Percentiles rank a stretch among this genome's conserved stretches.
Conservation (phyloP, 305 asterid genomes). For the Fraxinus nigra region DNA sequence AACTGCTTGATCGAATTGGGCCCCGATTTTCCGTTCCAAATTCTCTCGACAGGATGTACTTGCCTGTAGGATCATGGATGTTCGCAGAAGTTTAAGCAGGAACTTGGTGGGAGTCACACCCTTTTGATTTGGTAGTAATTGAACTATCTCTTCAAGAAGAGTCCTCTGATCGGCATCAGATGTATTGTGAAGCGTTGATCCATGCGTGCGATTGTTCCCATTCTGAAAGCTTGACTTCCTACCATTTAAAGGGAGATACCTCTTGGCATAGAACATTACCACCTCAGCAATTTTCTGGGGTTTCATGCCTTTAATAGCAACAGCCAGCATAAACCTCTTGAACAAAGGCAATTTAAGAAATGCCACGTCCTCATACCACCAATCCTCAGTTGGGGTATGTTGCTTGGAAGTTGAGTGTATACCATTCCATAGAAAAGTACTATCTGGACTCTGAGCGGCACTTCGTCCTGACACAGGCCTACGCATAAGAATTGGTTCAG, state of each 20-base stretch:
- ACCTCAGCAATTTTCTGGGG: constrained; percentile 27
- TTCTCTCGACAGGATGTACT: constrained; percentile 29
- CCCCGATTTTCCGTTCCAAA: constrained; percentile 44
- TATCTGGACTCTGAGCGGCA: constrained; percentile 15
- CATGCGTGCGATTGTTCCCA: not conserved
- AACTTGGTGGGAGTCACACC: constrained; percentile 35
- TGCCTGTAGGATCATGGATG: constrained; percentile 37
- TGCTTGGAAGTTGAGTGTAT: constrained; percentile 27
- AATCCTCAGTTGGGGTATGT: constrained; percentile 27
- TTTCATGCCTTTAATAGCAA: constrained; percentile 31
- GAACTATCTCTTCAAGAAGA: constrained; percentile 44
- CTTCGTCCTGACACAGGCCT: constrained; percentile 17
- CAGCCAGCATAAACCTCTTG: constrained; percentile 33
- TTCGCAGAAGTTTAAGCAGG: constrained; percentile 36
- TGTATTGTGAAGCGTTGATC: constrained; percentile 6
- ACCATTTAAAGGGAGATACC: constrained; percentile 36
- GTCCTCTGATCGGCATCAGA: constrained; percentile 42
- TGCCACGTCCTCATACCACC: constrained; percentile 46
- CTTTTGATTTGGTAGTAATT: constrained; percentile 45
- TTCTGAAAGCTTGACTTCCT: constrained; percentile 23
- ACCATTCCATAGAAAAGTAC: constrained; percentile 34
- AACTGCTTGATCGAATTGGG: constrained; percentile 39
- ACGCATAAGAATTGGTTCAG: constrained; percentile 23
- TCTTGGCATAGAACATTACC: constrained; percentile 37
- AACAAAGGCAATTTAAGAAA: constrained; percentile 32